Percentiles rank a stretch among this genome's conserved stretches.
These are phyloP conservation scores for Cinnamomum chago DNA, from an alignment of 164 flowering plant genomes.

Conservation along the genomic window DNA sequence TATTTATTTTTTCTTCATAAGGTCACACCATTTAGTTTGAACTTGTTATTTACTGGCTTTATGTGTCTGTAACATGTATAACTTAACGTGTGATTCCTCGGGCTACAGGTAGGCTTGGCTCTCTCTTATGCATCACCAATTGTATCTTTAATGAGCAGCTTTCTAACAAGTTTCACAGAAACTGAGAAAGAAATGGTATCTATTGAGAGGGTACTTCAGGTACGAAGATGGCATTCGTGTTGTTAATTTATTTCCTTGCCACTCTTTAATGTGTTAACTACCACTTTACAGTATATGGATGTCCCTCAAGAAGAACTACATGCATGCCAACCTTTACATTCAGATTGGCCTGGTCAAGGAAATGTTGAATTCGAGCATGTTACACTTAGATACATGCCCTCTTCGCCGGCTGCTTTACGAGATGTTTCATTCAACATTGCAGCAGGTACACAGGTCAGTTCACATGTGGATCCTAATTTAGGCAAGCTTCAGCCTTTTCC, in stretches of 20 bases:
- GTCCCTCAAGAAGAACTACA: constrained; percentile 71
- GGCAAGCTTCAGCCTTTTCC: background rate
- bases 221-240: constrained; percentile 13
- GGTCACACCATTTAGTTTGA: background rate
- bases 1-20: background rate
- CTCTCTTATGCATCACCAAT: constrained; percentile 94
- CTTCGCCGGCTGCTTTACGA: constrained; percentile 65
- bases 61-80: background rate
- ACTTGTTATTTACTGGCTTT: too few species aligned
- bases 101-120: constrained; percentile 82
- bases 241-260: constrained; percentile 2
- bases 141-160: constrained; percentile 79
- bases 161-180: constrained; percentile 88
- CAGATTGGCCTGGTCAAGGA: constrained; percentile 75
- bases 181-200: constrained; percentile 99
- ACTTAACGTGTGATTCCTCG: background rate
- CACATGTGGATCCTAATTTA: background rate
- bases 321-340: constrained; percentile 34
- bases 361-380: constrained; percentile 71
- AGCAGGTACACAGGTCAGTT: constrained; percentile 67
- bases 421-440: constrained; percentile 54
- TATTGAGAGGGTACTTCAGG: constrained; percentile 87
- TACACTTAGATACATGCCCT: constrained; percentile 70
- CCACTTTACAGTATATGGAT: constrained; percentile 66
- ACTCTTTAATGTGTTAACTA: constrained; percentile 5